A percentile compares a stretch with the other conserved stretches of the same genome.
Conservation (phyloP, 2,329 filamentous ascomycete genomes). For the Aureobasidium uvarum region DNA sequence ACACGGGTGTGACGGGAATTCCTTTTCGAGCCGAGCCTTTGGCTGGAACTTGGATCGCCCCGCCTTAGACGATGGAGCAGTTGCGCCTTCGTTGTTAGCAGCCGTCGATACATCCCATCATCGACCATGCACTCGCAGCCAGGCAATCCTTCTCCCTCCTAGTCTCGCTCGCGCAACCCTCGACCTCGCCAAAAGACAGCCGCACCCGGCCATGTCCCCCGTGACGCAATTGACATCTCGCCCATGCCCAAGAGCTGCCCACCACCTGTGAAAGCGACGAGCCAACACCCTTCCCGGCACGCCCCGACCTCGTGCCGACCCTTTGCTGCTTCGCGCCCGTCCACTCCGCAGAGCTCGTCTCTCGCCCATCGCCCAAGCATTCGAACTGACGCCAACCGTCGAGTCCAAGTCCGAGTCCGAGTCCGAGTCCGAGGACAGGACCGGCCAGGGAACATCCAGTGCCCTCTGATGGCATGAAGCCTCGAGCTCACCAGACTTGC, state of each 20-base stretch:
- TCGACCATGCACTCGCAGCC: slow-evolving; percentile 9
- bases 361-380: too few species aligned
- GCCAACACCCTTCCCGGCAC: background rate
- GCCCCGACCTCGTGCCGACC: background rate
- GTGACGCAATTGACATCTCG: slow-evolving; percentile 20
- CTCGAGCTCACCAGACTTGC: background rate
- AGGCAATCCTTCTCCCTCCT: slow-evolving; percentile 16
- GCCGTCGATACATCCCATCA: slow-evolving; percentile 22
- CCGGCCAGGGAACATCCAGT: background rate
- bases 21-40: slow-evolving; percentile 21
- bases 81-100: slow-evolving; percentile 25
- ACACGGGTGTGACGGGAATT: slow-evolving; percentile 19
- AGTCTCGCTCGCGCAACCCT: background rate
- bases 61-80: slow-evolving; percentile 22
- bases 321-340: background rate
- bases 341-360: too few species aligned
- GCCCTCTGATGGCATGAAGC: slow-evolving; percentile 17
- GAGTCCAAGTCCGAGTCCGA: slow-evolving; percentile 5
- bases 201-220: slow-evolving; percentile 16
- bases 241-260: slow-evolving; percentile 2
- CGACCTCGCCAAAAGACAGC: background rate
- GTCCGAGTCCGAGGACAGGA: slow-evolving; percentile 6
- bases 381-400: background rate
- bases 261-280: slow-evolving; percentile 4
- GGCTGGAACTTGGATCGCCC: slow-evolving; percentile 19